phyloP scores from a whole-genome alignment of 139 green algal genomes.

The Trebouxia sp. region DNA sequence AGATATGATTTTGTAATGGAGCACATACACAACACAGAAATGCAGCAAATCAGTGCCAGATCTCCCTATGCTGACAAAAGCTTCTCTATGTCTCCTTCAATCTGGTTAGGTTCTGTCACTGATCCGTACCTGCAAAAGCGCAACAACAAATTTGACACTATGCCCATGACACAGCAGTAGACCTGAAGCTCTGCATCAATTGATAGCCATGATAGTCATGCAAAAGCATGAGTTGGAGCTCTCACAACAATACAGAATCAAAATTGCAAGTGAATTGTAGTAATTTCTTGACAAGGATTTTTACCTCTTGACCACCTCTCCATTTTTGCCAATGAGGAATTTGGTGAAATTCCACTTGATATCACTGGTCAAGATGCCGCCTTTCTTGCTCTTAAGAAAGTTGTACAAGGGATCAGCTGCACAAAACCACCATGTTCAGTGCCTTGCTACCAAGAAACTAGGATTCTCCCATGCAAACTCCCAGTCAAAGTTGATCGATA shows the following conservation, averaged over 20 bases:
- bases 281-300: background rate
- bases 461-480: too few species aligned
- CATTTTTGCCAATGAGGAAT: slow-evolving; percentile 47
- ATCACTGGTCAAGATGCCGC: slow-evolving; percentile 55
- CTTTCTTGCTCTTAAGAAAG: slow-evolving; percentile 71
- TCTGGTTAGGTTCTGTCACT: background rate
- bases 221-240: background rate
- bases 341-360: slow-evolving; percentile 78
- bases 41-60: too few species aligned
- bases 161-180: too few species aligned
- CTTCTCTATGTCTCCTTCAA: slow-evolving; percentile 5
- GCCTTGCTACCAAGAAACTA: too few species aligned
- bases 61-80: background rate
- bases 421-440: background rate
- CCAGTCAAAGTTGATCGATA: too few species aligned
- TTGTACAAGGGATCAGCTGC: slow-evolving; percentile 48
- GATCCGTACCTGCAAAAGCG: slow-evolving; percentile 18
- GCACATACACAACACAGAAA: too few species aligned
- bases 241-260: background rate
- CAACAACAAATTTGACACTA: too few species aligned
- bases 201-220: background rate
- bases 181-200: too few species aligned
- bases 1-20: too few species aligned
- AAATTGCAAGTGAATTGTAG: background rate
- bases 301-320: slow-evolving; percentile 9